phyloP scores from a whole-genome alignment of 129 eudicot genomes.

The Rutidosis leptorrhynchoides region DNA sequence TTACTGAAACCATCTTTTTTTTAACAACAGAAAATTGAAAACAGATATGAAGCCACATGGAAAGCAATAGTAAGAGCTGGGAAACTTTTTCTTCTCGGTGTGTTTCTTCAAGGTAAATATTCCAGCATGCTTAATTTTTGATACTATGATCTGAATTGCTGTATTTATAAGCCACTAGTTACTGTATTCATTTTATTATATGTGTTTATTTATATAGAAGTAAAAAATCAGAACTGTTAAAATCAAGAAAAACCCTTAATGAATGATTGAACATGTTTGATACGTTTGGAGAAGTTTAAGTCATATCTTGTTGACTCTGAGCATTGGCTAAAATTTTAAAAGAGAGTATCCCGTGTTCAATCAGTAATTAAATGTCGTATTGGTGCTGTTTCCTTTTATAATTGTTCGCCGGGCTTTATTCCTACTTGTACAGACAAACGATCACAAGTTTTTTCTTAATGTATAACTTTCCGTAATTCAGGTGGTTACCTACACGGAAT shows the following conservation, averaged over 20 bases:
- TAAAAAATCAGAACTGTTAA: background rate
- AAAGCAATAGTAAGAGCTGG: conserved; percentile 51
- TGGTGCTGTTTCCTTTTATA: background rate
- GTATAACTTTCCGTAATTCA: conserved; percentile 25
- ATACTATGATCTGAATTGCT: background rate
- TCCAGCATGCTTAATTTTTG: background rate
- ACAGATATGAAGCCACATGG: conserved; percentile 58
- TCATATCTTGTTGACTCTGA: background rate
- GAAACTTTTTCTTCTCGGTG: conserved; percentile 63
- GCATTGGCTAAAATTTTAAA: background rate
- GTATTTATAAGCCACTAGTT: conserved; percentile 10
- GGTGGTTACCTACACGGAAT: conserved; percentile 84
- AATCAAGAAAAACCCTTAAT: background rate
- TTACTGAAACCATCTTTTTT: conserved; percentile 14
- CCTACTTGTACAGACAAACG: background rate
- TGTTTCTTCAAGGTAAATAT: conserved; percentile 70
- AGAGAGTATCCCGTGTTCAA: conserved; percentile 1
- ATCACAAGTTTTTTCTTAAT: background rate
- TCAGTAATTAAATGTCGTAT: background rate
- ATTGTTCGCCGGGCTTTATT: conserved; percentile 1
- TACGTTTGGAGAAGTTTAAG: background rate
- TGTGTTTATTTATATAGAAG: background rate
- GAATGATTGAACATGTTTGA: background rate
- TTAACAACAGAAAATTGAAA: conserved; percentile 51
- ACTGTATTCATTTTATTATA: background rate